Base-by-base conservation (phyloP, 2,329 filamentous ascomycete species). In the Balansia obtecta region DNA sequence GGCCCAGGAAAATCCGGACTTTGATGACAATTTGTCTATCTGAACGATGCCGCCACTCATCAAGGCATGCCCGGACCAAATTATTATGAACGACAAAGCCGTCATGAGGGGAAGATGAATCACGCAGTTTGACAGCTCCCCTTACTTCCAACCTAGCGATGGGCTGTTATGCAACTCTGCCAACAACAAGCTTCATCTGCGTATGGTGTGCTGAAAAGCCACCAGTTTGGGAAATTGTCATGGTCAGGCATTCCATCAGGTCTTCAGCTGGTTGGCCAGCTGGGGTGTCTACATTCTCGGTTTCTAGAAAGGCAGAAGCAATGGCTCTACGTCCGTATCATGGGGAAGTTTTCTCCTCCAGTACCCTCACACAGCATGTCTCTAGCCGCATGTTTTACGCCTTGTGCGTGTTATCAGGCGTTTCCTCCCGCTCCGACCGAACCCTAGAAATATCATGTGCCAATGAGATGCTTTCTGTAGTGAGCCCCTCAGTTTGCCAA, bases 281-380 rank as follows among this genome's bases (percentile, higher is more conserved):
- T 27, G 46, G 22, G n/a, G 16, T n/a, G 34, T 8, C 27, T 16
- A 11, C 38, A 42, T 42, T 22, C n/a, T 33, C 16, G 30, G 30
- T 32, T 48, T 48, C 46, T 48, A 48, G 46, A 48, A 48, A 22
- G 46, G 30, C 30, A 43, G 32, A 34, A 43, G 46, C 38, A 27
- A 42, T 43, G 27, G 39, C 30, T 37, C 9, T 43, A 30, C 34
- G 16, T 41, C 38, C 27, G 32, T 42, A 48, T 42, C 16, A 20
- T 42, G 38, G 20, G 22, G 15, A 38, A 15, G 20, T 30, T 13
- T 42, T 42, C 20, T 10, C 33, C 22, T 22, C 27, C 16, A 11
- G 41, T 42, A 33, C 27, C 42, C 22, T 34, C 27, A 27, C 46
- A 48, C 39, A 37, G 13, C 38, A 42, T 37, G 46, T 41, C 22